phyloP scores from a whole-genome alignment of 2,329 filamentous ascomycete species.

The Fusarium abutilonis region DNA sequence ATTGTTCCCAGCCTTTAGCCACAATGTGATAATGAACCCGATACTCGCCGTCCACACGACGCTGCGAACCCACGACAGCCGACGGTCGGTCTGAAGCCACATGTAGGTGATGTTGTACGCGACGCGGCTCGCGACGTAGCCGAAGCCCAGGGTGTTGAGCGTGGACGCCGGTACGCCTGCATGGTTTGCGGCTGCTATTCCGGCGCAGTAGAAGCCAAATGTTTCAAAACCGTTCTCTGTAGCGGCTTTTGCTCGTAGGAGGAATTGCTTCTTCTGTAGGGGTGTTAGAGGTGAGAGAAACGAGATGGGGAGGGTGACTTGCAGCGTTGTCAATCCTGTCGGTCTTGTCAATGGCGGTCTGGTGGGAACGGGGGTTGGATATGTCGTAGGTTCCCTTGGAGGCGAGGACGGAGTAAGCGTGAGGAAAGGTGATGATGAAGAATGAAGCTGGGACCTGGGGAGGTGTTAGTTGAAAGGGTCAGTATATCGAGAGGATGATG shows the following conservation, averaged over 20 bases:
- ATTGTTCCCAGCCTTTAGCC: conserved; percentile 53
- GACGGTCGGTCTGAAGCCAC: conserved; percentile 54
- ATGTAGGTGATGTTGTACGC: conserved; percentile 58
- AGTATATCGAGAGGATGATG: too few relatives aligned
- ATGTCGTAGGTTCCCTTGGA: conserved; percentile 52
- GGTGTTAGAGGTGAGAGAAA: not conserved
- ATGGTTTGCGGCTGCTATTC: conserved; percentile 58
- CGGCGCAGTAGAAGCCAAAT: conserved; percentile 55
- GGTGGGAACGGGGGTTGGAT: conserved; percentile 52
- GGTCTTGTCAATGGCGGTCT: conserved; percentile 47
- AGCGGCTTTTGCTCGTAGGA: conserved; percentile 63
- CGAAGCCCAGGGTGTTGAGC: conserved; percentile 54
- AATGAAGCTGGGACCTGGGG: conserved; percentile 55
- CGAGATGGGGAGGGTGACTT: conserved; percentile 1
- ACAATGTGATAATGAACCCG: conserved; percentile 50
- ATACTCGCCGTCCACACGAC: conserved; percentile 52
- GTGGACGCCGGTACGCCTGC: conserved; percentile 51
- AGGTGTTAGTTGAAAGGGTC: not conserved
- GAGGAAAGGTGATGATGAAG: conserved; percentile 49
- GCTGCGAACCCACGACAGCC: conserved; percentile 51
- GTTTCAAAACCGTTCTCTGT: conserved; percentile 57
- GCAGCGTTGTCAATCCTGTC: conserved; percentile 47
- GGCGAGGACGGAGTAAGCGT: conserved; percentile 46
- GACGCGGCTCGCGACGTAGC: conserved; percentile 54
- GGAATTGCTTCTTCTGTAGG: conserved; percentile 62